Evolutionary conservation across 2,329 filamentous ascomycete species (phyloP).

Genomic region (Fusarium liriodendri): DNA sequence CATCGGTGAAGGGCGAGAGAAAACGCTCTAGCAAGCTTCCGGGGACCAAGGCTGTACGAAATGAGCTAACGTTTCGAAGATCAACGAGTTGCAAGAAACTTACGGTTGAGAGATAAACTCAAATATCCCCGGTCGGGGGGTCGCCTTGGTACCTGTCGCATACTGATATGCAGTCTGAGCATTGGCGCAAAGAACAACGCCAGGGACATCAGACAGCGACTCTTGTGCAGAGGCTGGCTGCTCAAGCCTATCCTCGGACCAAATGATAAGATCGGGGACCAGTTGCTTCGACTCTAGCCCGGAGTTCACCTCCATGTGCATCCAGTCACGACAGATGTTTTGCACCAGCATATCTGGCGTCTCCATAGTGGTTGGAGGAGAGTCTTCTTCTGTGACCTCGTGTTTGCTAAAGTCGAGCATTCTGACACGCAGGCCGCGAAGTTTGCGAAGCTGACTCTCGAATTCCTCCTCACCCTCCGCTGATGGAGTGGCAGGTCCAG

Average conservation of each 20-base stretch:
- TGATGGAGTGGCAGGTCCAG: background rate
- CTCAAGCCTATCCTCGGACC: conserved; percentile 28
- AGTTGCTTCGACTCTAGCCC: conserved; percentile 1
- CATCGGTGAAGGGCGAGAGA: conserved; percentile 42
- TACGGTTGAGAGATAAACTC: conserved; percentile 55
- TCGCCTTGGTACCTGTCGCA: conserved; percentile 29
- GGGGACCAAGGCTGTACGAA: conserved; percentile 47
- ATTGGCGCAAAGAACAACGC: conserved; percentile 50
- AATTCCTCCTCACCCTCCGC: conserved; percentile 43
- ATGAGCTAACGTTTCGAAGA: background rate
- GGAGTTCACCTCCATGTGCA: conserved; percentile 35
- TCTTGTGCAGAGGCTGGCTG: background rate
- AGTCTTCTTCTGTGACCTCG: background rate
- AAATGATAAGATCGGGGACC: conserved; percentile 45
- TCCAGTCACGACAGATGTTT: conserved; percentile 17
- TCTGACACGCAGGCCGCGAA: conserved; percentile 46
- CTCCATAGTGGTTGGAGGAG: background rate
- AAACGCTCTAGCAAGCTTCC: conserved; percentile 51
- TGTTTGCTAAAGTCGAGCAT: conserved; percentile 9
- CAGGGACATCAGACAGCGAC: conserved; percentile 21
- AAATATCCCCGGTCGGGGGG: conserved; percentile 39
- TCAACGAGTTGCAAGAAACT: conserved; percentile 20
- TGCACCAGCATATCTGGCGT: conserved; percentile 14
- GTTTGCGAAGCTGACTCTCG: conserved; percentile 39
- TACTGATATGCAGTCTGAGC: conserved; percentile 46